A percentile compares a stretch with the other conserved stretches of the same genome.
phyloP scores from a whole-genome alignment of 495 filamentous ascomycete genomes.

The Hypoxylon perforatum region DNA sequence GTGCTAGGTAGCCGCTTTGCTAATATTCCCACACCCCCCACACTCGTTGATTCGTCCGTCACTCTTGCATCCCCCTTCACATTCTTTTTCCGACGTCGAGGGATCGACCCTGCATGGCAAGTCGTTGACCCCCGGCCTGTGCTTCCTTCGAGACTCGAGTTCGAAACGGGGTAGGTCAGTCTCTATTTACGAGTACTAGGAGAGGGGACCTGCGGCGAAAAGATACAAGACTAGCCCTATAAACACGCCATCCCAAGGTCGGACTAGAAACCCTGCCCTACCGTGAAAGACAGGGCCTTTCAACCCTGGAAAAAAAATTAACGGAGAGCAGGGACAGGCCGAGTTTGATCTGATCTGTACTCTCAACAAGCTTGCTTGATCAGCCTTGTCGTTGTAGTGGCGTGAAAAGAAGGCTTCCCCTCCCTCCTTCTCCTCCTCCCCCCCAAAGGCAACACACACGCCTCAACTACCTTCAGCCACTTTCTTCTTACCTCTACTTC shows the following conservation, averaged over 20 bases:
- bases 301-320: constrained; percentile 34
- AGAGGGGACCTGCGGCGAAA: constrained; percentile 41
- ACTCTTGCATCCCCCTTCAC: constrained; percentile 45
- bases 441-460: constrained; percentile 40
- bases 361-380: constrained; percentile 37
- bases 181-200: constrained; percentile 34
- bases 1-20: constrained; percentile 44
- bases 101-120: constrained; percentile 48
- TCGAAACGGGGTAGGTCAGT: constrained; percentile 45
- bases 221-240: constrained; percentile 45
- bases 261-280: constrained; percentile 43
- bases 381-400: constrained; percentile 49
- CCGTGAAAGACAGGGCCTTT: constrained; percentile 30
- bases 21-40: constrained; percentile 43
- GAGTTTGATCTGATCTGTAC: constrained; percentile 38
- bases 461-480: constrained; percentile 42
- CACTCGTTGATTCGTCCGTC: constrained; percentile 44
- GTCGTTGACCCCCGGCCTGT: constrained; percentile 41
- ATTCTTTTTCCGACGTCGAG: constrained; percentile 44
- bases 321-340: constrained; percentile 42
- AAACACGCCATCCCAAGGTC: constrained; percentile 47
- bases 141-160: constrained; percentile 38
- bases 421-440: constrained; percentile 36
- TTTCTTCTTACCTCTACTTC: constrained; percentile 33
- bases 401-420: constrained; percentile 45